Evolutionary conservation across 768 basidiomycete genomes (phyloP).

Genomic region (Mrakia blollopis): DNA sequence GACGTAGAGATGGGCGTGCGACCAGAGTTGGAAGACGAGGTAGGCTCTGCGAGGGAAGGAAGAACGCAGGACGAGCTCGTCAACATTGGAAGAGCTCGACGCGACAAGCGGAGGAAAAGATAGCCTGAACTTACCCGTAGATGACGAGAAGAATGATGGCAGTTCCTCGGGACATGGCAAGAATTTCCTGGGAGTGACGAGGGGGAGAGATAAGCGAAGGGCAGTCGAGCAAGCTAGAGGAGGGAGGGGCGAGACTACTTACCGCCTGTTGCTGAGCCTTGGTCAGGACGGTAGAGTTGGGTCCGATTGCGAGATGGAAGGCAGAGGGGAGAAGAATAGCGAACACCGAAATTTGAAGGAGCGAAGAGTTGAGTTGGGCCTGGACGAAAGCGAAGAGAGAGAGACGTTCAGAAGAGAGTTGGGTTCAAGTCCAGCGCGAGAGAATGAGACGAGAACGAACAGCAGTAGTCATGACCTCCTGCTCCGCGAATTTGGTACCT

Average conservation of each 20-base stretch:
- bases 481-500: slow-evolving; percentile 21
- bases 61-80: no score
- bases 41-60: slow-evolving; percentile 13
- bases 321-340: slow-evolving; percentile 28
- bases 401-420: background rate
- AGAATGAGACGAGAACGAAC: background rate
- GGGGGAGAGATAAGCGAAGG: background rate
- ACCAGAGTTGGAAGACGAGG: slow-evolving; percentile 30
- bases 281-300: background rate
- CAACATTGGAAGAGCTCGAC: background rate
- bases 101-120: background rate
- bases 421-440: no score
- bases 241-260: background rate
- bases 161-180: slow-evolving; percentile 23
- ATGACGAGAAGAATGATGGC: slow-evolving; percentile 26
- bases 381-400: background rate
- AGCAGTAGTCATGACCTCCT: slow-evolving; percentile 24
- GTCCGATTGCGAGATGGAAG: slow-evolving; percentile 19
- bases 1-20: slow-evolving; percentile 29
- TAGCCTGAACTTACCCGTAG: background rate
- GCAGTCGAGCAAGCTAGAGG: background rate
- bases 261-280: background rate
- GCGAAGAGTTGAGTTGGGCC: slow-evolving; percentile 30
- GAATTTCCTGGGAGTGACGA: background rate
- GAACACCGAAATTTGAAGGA: slow-evolving; percentile 25